Evolutionary conservation across 2,329 filamentous ascomycete species (phyloP).

Genomic region (Neofusicoccum kwambonambiense): DNA sequence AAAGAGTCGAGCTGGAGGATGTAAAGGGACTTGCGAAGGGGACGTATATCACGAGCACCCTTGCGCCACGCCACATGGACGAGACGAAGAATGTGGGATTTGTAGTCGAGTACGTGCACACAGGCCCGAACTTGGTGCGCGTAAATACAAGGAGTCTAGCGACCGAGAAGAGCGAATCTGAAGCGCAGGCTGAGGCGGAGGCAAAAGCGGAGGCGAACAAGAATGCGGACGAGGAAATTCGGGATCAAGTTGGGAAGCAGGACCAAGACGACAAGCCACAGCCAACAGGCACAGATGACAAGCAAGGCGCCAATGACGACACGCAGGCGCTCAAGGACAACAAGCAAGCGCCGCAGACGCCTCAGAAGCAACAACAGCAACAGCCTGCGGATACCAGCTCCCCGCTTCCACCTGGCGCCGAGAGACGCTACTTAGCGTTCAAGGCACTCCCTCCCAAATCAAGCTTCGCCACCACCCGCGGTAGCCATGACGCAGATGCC

Average conservation of each 20-base stretch:
- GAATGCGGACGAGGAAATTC: constrained; percentile 8
- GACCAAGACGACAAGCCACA: constrained; percentile 10
- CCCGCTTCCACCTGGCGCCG: constrained; percentile 17
- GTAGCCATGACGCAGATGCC: constrained; percentile 26
- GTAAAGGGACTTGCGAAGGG: constrained; percentile 73
- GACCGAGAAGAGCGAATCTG: constrained; percentile 49
- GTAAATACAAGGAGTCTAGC: constrained; percentile 80
- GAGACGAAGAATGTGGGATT: constrained; percentile 80
- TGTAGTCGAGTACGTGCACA: constrained; percentile 72
- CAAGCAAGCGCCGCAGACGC: background rate
- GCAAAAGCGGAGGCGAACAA: constrained; percentile 25
- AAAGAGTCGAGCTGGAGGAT: constrained; percentile 75
- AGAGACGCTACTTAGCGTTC: constrained; percentile 50
- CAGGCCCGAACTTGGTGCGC: constrained; percentile 67
- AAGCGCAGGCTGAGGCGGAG: constrained; percentile 25
- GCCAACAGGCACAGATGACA: background rate
- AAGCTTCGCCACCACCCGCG: constrained; percentile 31
- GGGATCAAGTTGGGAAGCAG: background rate
- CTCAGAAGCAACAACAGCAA: constrained; percentile 22
- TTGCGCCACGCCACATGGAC: constrained; percentile 74
- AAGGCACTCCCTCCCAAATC: constrained; percentile 54
- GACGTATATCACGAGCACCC: constrained; percentile 85
- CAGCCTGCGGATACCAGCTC: constrained; percentile 17
- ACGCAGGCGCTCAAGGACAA: background rate
- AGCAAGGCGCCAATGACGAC: background rate